Evolutionary conservation across 331 rosid genomes (phyloP).

Genomic region (Phaseolus coccineus): DNA sequence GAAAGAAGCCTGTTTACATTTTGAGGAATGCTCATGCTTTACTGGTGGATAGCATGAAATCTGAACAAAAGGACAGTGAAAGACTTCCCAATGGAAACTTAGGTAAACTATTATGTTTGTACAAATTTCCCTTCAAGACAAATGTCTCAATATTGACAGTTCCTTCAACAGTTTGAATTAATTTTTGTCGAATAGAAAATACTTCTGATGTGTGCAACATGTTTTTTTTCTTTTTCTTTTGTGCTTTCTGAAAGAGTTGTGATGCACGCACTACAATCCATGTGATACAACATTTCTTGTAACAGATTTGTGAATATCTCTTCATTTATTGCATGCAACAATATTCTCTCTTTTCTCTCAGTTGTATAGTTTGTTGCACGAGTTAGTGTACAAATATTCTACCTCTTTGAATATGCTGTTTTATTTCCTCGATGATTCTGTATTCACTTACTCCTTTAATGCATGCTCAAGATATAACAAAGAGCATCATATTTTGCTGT

Average conservation of each 20-base stretch:
- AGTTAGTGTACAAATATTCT: not conserved
- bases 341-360: too few species aligned
- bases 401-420: not conserved
- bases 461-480: not conserved
- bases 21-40: conserved; percentile 80
- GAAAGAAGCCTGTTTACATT: conserved; percentile 86
- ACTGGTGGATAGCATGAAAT: conserved; percentile 46
- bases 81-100: conserved; percentile 68
- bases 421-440: conserved; percentile 7
- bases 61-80: conserved; percentile 55
- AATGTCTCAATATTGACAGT: conserved; percentile 2
- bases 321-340: not conserved
- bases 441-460: not conserved
- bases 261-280: too few species aligned
- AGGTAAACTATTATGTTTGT: conserved; percentile 54
- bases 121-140: not conserved
- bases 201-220: not conserved
- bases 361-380: not conserved
- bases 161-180: conserved; percentile 22
- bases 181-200: not conserved
- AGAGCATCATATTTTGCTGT: not conserved
- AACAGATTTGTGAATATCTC: too few species aligned
- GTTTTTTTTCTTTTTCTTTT: not conserved
- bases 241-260: not conserved
- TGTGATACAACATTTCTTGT: too few species aligned